phyloP scores from a whole-genome alignment of 176 grass and related monocot species.

The Musa acuminata region DNA sequence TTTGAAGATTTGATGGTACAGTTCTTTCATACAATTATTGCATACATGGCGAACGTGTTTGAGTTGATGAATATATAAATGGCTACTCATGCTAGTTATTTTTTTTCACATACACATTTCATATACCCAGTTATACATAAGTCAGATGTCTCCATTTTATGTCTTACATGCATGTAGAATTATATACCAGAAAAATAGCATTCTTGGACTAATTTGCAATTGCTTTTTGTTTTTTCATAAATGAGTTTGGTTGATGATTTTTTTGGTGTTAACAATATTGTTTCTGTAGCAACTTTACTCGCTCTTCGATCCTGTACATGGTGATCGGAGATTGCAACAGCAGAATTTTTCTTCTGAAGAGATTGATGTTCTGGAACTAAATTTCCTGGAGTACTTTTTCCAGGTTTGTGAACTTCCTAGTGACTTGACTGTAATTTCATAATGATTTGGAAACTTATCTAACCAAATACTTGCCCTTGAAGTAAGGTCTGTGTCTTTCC shows the following conservation, averaged over 20 bases:
- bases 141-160: not conserved
- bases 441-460: no score
- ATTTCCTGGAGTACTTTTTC: slow-evolving; percentile 77
- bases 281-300: slow-evolving; percentile 63
- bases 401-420: slow-evolving; percentile 31
- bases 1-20: slow-evolving; percentile 98
- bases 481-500: no score
- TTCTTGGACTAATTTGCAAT: not conserved
- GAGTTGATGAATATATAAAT: not conserved
- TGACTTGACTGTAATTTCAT: not conserved
- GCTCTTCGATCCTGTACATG: slow-evolving; percentile 76
- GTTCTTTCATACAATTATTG: not conserved
- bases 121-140: not conserved
- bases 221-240: not conserved
- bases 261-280: not conserved
- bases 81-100: not conserved
- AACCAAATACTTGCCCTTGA: no score
- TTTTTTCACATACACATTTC: not conserved
- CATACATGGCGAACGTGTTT: not conserved
- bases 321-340: slow-evolving; percentile 58
- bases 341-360: slow-evolving; percentile 55
- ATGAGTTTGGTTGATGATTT: not conserved
- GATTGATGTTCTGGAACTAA: slow-evolving; percentile 67
- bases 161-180: not conserved
- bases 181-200: not conserved